Evolutionary conservation across 257 asterid species (phyloP).

Genomic region (Gentiana straminea): DNA sequence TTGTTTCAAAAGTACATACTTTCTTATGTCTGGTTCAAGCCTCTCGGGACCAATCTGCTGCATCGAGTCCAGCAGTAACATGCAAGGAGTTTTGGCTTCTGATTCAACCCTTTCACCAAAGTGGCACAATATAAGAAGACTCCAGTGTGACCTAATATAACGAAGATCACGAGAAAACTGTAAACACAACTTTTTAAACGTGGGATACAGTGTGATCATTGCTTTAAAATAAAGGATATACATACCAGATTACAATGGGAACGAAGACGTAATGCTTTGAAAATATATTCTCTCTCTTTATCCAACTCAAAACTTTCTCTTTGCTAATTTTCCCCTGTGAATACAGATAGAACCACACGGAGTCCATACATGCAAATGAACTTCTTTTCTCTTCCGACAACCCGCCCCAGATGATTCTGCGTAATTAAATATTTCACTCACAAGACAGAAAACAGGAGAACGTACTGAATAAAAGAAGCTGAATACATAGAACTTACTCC

Average conservation of each 20-base stretch:
- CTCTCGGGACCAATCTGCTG: slow-evolving; percentile 18
- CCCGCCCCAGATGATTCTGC: slow-evolving; percentile 42
- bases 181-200: too few species aligned
- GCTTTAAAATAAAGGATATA: slow-evolving; percentile 6
- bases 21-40: slow-evolving; percentile 54
- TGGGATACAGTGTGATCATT: background rate
- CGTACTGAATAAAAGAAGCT: background rate
- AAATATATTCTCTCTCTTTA: slow-evolving; percentile 33
- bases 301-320: slow-evolving; percentile 41
- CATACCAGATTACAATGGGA: slow-evolving; percentile 67
- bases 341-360: slow-evolving; percentile 42
- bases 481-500: slow-evolving; percentile 22
- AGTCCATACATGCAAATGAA: slow-evolving; percentile 31
- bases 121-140: slow-evolving; percentile 68
- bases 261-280: slow-evolving; percentile 46
- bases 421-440: slow-evolving; percentile 1
- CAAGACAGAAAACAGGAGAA: background rate
- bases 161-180: slow-evolving; percentile 2
- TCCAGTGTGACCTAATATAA: slow-evolving; percentile 59
- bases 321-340: slow-evolving; percentile 8
- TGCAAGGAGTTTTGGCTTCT: slow-evolving; percentile 33
- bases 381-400: slow-evolving; percentile 39
- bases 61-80: slow-evolving; percentile 63
- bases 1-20: slow-evolving; percentile 18
- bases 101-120: slow-evolving; percentile 34